Evolutionary conservation across 345 rosid species (phyloP).

Genomic region (Raphanus sativus): DNA sequence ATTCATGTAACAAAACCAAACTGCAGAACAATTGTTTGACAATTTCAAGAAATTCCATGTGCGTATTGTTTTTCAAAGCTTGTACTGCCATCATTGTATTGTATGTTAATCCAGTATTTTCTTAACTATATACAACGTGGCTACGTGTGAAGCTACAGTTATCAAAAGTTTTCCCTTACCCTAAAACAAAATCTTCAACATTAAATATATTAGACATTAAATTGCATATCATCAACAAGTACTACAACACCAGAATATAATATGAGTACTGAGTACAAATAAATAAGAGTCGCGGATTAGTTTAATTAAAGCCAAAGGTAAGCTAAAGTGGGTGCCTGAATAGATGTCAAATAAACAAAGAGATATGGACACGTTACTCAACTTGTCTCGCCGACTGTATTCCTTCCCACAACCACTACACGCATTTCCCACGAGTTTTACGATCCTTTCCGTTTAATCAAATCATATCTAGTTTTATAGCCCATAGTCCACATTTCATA

Average conservation of each 20-base stretch:
- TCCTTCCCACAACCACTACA: conserved; percentile 33
- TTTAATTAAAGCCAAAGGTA: neutral
- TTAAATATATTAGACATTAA: no score
- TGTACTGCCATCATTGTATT: neutral
- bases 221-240: neutral
- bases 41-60: conserved; percentile 26
- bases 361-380: conserved; percentile 26
- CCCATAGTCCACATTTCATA: conserved; percentile 6
- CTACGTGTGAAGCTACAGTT: neutral
- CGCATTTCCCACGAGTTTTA: conserved; percentile 41
- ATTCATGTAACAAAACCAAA: neutral
- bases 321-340: conserved; percentile 22
- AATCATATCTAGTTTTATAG: conserved; percentile 16
- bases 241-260: neutral
- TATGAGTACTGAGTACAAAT: no score
- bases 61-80: neutral
- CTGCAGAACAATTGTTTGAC: conserved; percentile 12
- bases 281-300: neutral
- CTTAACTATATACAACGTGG: conserved; percentile 11
- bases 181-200: no score
- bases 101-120: neutral
- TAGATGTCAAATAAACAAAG: neutral
- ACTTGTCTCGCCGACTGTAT: conserved; percentile 24
- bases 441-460: conserved; percentile 10
- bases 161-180: neutral